Evolutionary conservation across 371 early-diverging fungal species (phyloP), one percentile per base, ranked within the genome.

Genomic region (Mucor mucedo): DNA sequence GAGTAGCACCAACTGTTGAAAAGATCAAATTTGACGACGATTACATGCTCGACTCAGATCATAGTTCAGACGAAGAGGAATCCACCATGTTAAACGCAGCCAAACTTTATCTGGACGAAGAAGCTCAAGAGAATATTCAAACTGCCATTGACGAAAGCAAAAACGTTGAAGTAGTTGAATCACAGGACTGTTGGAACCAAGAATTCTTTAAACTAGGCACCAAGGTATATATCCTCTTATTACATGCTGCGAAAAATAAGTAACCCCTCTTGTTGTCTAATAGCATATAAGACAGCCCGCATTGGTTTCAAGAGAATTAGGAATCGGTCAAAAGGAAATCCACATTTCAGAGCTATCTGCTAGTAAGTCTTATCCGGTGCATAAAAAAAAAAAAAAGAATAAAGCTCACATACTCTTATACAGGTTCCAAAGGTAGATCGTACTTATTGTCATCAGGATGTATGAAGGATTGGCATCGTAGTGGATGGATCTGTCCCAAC

Each of bases 401-500:
- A 21, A 33, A 27, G 28, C 7, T 1, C 48, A 6, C 8, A 27
- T 39, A 30, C 35, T 29, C 53, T 13, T n/a, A 6, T 11, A 28
- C 14, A 60, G 57, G 62, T 40, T 48, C 61, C 11, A 49, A 61
- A 27, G 72, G 70, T 44, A 72, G 75, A 41, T 53, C 61, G 2
- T 72, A 68, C 41, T 47, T 80, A n/a, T 48, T 80, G 8, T 40
- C 54, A 16, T 63, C 58, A 29, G 73, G 70, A 14, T 68, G 66
- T 39, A 45, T 80, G 21, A 55, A 58, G 30, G 68, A 69, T 47
- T 80, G 78, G 75, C 62, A 68, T 49, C 50, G 65, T 8, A 58
- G 61, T 49, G 75, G 76, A 1, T 78, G 78, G 81, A 48, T 66
- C 13, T 77, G 74, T 58, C 76, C 81, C 2, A 63, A 63, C 44